Percentiles rank a stretch among this genome's conserved stretches.
Evolutionary conservation across 2,329 filamentous ascomycete genomes (phyloP).

Genomic region (Fusarium sp.): DNA sequence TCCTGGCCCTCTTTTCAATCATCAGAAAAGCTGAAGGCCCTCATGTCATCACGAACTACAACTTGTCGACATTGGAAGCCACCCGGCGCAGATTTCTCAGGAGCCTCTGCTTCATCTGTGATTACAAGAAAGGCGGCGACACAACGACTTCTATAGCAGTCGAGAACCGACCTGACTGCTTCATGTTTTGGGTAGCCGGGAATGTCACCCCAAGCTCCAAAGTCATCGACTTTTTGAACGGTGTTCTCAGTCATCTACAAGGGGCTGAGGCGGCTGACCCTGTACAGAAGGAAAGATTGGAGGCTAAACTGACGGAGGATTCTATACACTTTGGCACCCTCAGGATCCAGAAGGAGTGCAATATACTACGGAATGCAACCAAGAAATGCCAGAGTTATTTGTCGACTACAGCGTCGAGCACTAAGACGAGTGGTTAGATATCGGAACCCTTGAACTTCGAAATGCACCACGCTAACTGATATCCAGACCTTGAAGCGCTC

Average conservation of each 20-base stretch:
- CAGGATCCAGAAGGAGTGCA: conserved; percentile 40
- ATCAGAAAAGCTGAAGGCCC: conserved; percentile 26
- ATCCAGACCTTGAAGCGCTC: no score
- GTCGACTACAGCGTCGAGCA: no score
- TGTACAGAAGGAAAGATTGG: not conserved
- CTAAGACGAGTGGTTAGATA: no score
- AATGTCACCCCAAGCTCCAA: conserved; percentile 45
- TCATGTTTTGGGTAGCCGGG: conserved; percentile 55
- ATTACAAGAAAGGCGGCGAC: conserved; percentile 55
- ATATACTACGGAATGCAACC: conserved; percentile 22
- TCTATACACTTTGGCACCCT: conserved; percentile 30
- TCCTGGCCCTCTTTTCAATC: conserved; percentile 29
- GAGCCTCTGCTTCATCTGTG: conserved; percentile 56
- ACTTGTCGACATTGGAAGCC: conserved; percentile 1
- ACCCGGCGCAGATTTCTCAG: conserved; percentile 47
- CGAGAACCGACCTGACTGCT: conserved; percentile 45
- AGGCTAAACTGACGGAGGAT: not conserved
- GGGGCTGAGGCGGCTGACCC: not conserved
- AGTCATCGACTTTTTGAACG: conserved; percentile 45
- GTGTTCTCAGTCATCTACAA: conserved; percentile 36
- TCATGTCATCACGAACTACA: conserved; percentile 2
- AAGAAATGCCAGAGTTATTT: conserved; percentile 27
- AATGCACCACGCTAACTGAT: no score
- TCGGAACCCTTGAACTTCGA: no score
- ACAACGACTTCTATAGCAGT: conserved; percentile 56